Percentiles rank a stretch among this genome's conserved stretches.
These are phyloP conservation scores for Pseudognaphalium luteoalbum DNA, from an alignment of 129 eudicot species.

Conservation along the genomic window DNA sequence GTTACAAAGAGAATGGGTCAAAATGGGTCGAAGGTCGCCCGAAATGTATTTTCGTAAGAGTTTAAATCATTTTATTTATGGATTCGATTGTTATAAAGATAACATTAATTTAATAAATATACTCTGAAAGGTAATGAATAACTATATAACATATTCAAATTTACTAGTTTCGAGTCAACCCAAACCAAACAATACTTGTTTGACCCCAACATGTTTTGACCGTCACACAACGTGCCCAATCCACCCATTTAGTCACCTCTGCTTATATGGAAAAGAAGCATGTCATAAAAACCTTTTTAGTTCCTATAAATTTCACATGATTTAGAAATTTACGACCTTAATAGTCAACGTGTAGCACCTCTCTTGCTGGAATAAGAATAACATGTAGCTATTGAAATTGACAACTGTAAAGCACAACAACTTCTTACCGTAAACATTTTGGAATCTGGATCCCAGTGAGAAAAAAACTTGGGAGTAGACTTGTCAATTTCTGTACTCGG, in stretches of 20 bases:
- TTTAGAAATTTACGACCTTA: neutral
- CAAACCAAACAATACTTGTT: neutral
- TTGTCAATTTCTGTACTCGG: conserved; percentile 97
- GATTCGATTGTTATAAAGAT: neutral
- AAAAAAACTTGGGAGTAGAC: conserved; percentile 93
- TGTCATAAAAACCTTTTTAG: neutral
- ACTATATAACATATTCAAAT: neutral
- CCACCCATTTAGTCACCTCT: neutral
- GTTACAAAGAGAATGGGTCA: neutral
- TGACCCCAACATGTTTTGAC: neutral
- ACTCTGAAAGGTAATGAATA: neutral
- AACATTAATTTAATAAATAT: neutral
- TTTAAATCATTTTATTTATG: neutral
- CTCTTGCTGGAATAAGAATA: neutral
- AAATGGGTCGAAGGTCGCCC: neutral
- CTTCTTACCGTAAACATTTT: conserved; percentile 89
- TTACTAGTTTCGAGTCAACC: neutral
- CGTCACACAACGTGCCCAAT: neutral
- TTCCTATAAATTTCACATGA: neutral
- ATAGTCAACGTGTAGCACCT: neutral
- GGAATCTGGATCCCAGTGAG: conserved; percentile 99
- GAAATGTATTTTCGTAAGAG: neutral
- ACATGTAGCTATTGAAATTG: neutral
- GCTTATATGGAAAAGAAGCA: neutral
- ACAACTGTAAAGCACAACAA: neutral